Percentiles rank a stretch among this genome's conserved stretches.
phyloP scores from a whole-genome alignment of 441 rosid species.

The Capsella rubella region DNA sequence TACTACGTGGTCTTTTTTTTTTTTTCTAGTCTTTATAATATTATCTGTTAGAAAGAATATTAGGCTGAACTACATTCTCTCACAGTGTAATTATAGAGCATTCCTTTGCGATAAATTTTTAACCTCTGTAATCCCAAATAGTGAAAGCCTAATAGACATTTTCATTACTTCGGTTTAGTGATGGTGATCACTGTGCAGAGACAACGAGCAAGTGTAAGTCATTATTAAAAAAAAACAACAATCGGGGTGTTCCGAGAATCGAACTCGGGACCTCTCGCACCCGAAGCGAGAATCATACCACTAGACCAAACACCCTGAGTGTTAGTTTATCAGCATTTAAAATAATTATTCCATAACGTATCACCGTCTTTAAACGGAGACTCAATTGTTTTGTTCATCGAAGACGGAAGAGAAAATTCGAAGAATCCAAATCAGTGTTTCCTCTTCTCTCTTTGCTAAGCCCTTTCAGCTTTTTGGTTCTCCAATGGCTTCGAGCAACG shows the following conservation, averaged over 20 bases:
- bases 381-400: not conserved
- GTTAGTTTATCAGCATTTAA: accelerated
- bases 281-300: constrained; percentile 75
- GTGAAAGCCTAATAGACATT: not conserved
- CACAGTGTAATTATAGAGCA: constrained; percentile 2
- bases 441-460: not conserved
- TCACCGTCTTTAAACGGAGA: not conserved
- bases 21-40: not conserved
- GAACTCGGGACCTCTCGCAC: constrained; percentile 83
- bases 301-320: constrained; percentile 64
- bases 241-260: constrained; percentile 68
- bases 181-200: not conserved
- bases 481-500: constrained; percentile 61
- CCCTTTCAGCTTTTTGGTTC: constrained; percentile 4
- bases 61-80: constrained; percentile 22
- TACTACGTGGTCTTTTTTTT: constrained; percentile 7
- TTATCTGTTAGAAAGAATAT: constrained; percentile 5
- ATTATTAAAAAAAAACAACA: not conserved
- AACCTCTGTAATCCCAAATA: not conserved
- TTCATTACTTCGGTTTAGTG: too few species aligned
- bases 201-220: not conserved
- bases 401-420: constrained; percentile 4
- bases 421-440: constrained; percentile 8
- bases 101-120: not conserved
- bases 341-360: accelerated